A percentile compares a stretch with the other conserved stretches of the same genome.
These are phyloP conservation scores for Ophiostoma sp. DNA, from an alignment of 2,329 filamentous ascomycete species.

Conservation along the genomic window DNA sequence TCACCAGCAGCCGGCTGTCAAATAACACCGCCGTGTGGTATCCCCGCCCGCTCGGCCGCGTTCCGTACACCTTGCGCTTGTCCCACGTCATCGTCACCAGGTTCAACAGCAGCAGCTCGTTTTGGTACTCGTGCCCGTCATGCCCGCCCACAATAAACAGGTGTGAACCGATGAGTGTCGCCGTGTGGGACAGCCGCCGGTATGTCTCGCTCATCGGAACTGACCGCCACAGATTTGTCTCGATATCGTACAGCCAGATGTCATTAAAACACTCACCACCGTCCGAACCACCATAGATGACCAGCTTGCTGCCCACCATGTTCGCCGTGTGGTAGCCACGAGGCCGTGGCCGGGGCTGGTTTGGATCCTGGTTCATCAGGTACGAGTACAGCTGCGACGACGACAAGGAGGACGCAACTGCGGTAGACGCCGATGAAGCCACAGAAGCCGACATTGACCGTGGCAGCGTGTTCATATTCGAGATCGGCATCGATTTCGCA, in stretches of 20 bases:
- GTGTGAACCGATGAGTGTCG: slow-evolving; percentile 64
- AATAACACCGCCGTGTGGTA: slow-evolving; percentile 63
- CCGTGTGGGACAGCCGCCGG: slow-evolving; percentile 61
- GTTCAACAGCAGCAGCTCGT: slow-evolving; percentile 63
- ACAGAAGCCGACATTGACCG: slow-evolving; percentile 20
- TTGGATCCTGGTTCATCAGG: slow-evolving; percentile 4
- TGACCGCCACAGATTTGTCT: slow-evolving; percentile 53
- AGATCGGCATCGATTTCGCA: slow-evolving; percentile 9
- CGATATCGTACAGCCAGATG: slow-evolving; percentile 67
- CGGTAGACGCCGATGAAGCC: neutral
- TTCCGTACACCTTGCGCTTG: slow-evolving; percentile 57
- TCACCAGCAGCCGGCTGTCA: slow-evolving; percentile 58
- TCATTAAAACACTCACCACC: slow-evolving; percentile 68
- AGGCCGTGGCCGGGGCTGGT: slow-evolving; percentile 48
- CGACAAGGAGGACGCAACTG: neutral
- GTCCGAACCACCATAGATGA: slow-evolving; percentile 65
- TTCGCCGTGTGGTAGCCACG: slow-evolving; percentile 67
- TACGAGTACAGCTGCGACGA: slow-evolving; percentile 10
- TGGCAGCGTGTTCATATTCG: slow-evolving; percentile 14
- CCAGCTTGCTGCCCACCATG: slow-evolving; percentile 66
- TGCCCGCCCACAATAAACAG: slow-evolving; percentile 66
- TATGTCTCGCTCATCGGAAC: slow-evolving; percentile 57
- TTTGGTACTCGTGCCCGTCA: slow-evolving; percentile 64
- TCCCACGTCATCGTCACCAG: slow-evolving; percentile 72
- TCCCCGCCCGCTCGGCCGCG: slow-evolving; percentile 56